Percentiles rank a stretch among this genome's conserved stretches.
phyloP scores from a whole-genome alignment of 2,329 filamentous ascomycete species.

The Trichoderma koningiopsis region DNA sequence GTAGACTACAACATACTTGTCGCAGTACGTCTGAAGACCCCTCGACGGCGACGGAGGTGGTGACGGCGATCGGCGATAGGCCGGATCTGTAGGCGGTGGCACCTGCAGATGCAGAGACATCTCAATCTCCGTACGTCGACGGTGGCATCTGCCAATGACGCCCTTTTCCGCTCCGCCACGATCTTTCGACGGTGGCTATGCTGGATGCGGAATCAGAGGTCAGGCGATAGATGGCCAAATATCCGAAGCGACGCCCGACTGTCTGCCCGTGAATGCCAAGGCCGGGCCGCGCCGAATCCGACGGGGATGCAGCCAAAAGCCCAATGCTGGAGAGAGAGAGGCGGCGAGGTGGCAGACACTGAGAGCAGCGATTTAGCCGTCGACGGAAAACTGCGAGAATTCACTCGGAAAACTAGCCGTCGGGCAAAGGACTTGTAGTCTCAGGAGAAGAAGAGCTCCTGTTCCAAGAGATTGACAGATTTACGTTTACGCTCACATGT shows the following conservation, averaged over 20 bases:
- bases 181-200: neutral
- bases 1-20: constrained; percentile 47
- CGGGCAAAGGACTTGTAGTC: neutral
- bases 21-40: constrained; percentile 34
- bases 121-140: neutral
- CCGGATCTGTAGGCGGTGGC: constrained; percentile 8
- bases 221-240: neutral
- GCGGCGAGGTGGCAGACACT: neutral
- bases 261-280: constrained; percentile 2
- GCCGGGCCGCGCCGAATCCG: constrained; percentile 3
- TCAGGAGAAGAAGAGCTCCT: neutral
- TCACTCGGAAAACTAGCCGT: neutral
- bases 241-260: neutral
- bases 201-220: neutral
- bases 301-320: neutral
- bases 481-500: constrained; percentile 4
- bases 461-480: constrained; percentile 1
- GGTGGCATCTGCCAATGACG: neutral
- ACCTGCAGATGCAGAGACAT: constrained; percentile 21
- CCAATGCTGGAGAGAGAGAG: neutral
- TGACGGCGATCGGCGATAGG: constrained; percentile 12
- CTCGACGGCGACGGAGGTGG: constrained; percentile 10
- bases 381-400: neutral
- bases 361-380: neutral
- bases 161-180: neutral